Evolutionary conservation across 1,139 yeast species (phyloP), one percentile per base, ranked within the genome.

Genomic region (Yamadazyma buinensis): DNA sequence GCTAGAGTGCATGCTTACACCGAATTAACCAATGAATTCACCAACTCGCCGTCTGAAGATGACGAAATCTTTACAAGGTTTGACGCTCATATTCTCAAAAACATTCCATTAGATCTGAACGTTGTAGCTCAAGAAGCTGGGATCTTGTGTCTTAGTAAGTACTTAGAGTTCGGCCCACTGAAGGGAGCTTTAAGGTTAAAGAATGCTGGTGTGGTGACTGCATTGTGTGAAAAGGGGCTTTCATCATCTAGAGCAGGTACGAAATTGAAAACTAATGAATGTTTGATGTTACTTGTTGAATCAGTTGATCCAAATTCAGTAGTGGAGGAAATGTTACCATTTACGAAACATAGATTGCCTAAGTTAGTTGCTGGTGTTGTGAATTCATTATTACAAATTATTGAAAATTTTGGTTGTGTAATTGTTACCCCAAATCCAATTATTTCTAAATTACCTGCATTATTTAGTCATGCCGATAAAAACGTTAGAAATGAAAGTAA

Each of bases 61-160:
- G 86, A 76, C 42, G 72, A 67, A 2, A 71, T 80, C 30, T 77
- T 80, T 46, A 57, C 58, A 13, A 61, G 63, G 2, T 80, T 75
- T 51, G 72, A 72, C 38, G 15, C n/a, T 18, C 26, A 26, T 23
- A 15, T 22, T 4, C 19, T 26, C 7, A 73, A 80, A 1, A 49
- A 46, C 21, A 71, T 80, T 25, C 77, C 84, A 9, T 68, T 75
- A 7, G 99, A 92, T 54, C 57, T 83, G 28, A 92, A 92, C 55
- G 97, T 88, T 12, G 95, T 85, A 15, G 96, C 98, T 0, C 95
- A 88, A 48, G 97, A 92, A 52, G 64, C 84, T 0, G 97, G 88
- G 10, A 64, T 87, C 25, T 57, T 64, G 10, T 69, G 84, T 5
- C 57, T 85, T 18, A 59, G 60, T 11, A 70, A 75, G n/a, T 75